Evolutionary conservation across 805 yeast species (phyloP), one percentile per base, ranked within the genome.

Genomic region (Ascoidea rubescens): DNA sequence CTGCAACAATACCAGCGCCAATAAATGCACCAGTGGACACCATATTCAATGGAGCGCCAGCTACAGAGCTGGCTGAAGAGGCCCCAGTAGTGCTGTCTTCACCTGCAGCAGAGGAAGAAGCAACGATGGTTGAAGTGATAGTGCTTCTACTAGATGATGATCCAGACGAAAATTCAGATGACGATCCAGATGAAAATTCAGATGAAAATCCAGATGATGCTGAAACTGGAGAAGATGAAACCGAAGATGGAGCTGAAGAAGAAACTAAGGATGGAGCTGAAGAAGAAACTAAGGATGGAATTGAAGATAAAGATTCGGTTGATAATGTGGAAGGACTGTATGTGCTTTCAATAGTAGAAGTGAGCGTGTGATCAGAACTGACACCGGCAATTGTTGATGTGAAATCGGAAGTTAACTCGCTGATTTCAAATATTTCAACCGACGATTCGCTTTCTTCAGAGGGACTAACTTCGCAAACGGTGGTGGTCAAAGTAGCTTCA

Each of bases 1-100:
- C 28, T 21, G 28, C 28, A 21, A 21, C 28, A 21, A 21, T 21
- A 21, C 28, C 28, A 21, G 28, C 28, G 3, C 28, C 28, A 21
- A 21, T 21, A 21, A 21, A 21, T 21, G 28, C 28, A 21, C 28
- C 28, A 21, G 28, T 21, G 28, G 46, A 14, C 16, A 47, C 49
- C 43, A 14, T 42, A 21, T 21, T 47, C 17, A 14, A 21, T 14
- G n/a, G n/a, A n/a, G 8, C 49, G 10, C 44, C 45, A n/a, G 21
- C 30, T 31, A 31, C 53, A 10, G 53, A 51, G 8, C 54, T 49
- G 37, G 37, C 54, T 37, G 43, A 33, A 31, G 44, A 30, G 30
- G 48, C 50, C 17, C 17, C 48, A 37, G 48, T 47, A 37, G 47
- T 17, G 32, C 3, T 31, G 2, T 21, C 43, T 12, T 16, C 55